These are phyloP conservation scores for Rhodamnia rubescens DNA, from an alignment of 345 rosid genomes.

Conservation along the genomic window DNA sequence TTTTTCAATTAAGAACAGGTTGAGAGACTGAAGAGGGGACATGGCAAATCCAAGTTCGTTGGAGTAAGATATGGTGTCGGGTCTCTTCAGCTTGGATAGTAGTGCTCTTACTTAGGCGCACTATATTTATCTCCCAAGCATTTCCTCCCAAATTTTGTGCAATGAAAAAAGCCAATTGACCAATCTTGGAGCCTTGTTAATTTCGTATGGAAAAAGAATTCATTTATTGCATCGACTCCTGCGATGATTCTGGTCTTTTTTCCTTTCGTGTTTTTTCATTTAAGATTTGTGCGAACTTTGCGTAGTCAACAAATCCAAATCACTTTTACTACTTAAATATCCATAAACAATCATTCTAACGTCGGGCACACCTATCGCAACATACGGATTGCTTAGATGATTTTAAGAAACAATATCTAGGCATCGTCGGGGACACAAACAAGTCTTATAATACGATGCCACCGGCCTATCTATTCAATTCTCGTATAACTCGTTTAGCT, in stretches of 20 bases:
- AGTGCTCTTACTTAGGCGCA: not conserved
- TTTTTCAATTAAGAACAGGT: not conserved
- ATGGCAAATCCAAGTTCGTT: not conserved
- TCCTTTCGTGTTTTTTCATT: not conserved
- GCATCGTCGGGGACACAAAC: not conserved
- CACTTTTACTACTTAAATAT: not conserved
- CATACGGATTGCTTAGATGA: not conserved
- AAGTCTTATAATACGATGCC: not conserved
- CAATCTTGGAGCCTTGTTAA: not conserved
- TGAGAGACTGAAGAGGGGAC: not conserved
- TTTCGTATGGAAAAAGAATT: not conserved
- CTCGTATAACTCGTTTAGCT: too few species aligned
- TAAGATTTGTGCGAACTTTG: not conserved
- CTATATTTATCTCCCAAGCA: not conserved
- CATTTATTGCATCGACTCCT: not conserved
- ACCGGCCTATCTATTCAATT: not conserved
- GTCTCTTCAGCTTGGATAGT: not conserved
- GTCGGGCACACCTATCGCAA: too few species aligned
- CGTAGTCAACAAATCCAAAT: not conserved
- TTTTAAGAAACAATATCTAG: not conserved
- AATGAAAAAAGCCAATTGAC: not conserved
- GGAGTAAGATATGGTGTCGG: not conserved
- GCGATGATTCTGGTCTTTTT: not conserved
- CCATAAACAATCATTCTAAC: not conserved
- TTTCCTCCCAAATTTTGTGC: not conserved